phyloP scores from a whole-genome alignment of 2,329 filamentous ascomycete genomes.

The Colletotrichum euphorbiae region DNA sequence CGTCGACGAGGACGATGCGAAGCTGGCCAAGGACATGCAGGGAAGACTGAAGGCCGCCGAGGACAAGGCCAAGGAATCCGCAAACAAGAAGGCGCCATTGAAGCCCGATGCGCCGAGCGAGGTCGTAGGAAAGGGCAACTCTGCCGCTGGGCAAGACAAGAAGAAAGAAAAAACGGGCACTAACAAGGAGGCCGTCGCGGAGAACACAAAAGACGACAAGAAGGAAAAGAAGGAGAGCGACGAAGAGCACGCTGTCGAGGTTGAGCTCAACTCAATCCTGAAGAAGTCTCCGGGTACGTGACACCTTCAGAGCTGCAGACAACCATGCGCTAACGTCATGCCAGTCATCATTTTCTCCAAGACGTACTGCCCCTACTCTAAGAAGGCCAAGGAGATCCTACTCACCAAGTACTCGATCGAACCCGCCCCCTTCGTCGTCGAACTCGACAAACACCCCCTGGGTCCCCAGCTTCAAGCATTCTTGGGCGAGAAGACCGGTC shows the following conservation, averaged over 20 bases:
- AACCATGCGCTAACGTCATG: slow-evolving; percentile 29
- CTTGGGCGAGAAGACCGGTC: slow-evolving; percentile 79
- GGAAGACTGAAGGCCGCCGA: slow-evolving; percentile 76
- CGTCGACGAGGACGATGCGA: slow-evolving; percentile 67
- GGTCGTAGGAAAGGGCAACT: slow-evolving; percentile 69
- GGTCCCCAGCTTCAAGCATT: slow-evolving; percentile 78
- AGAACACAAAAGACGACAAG: slow-evolving; percentile 48
- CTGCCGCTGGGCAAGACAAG: slow-evolving; percentile 63
- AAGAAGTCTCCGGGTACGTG: slow-evolving; percentile 83
- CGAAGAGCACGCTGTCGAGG: slow-evolving; percentile 73
- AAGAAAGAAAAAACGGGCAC: slow-evolving; percentile 61
- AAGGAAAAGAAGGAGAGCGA: slow-evolving; percentile 62
- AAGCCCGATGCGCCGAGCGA: slow-evolving; percentile 69
- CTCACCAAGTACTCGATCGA: slow-evolving; percentile 86
- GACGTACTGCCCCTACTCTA: slow-evolving; percentile 88
- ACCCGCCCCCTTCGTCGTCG: slow-evolving; percentile 87
- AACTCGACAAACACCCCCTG: slow-evolving; percentile 85
- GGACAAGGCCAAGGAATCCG: slow-evolving; percentile 74
- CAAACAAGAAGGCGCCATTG: slow-evolving; percentile 73
- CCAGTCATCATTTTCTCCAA: slow-evolving; percentile 97
- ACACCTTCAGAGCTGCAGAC: not conserved
- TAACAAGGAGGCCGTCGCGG: slow-evolving; percentile 54
- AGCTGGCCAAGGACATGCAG: slow-evolving; percentile 65
- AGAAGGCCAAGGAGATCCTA: slow-evolving; percentile 85
- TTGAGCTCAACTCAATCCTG: slow-evolving; percentile 81